Percentiles rank a stretch among this genome's conserved stretches.
Evolutionary conservation across 2,329 filamentous ascomycete species (phyloP).

Genomic region (Fusarium sp.): DNA sequence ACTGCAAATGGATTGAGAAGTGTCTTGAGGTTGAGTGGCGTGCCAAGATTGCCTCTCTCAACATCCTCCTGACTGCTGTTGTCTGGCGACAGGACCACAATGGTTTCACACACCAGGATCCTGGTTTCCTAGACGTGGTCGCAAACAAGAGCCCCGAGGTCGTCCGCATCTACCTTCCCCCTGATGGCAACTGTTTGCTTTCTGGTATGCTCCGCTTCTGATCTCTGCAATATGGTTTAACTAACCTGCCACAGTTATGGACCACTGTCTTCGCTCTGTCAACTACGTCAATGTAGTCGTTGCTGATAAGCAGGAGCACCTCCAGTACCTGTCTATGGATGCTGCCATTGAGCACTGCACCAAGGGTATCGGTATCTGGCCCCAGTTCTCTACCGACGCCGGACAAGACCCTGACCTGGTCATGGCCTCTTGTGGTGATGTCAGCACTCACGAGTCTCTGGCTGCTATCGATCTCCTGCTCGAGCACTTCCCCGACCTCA

Average conservation of each 20-base stretch:
- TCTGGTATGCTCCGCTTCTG: slow-evolving; percentile 54
- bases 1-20: slow-evolving; percentile 89
- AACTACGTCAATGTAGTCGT: slow-evolving; percentile 88
- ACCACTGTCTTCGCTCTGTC: slow-evolving; percentile 77
- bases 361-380: slow-evolving; percentile 83
- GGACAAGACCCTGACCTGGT: slow-evolving; percentile 77
- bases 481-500: slow-evolving; percentile 76
- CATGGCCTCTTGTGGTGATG: slow-evolving; percentile 81
- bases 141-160: slow-evolving; percentile 84
- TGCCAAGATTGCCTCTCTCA: slow-evolving; percentile 77
- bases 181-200: slow-evolving; percentile 81
- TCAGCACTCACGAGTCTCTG: slow-evolving; percentile 78
- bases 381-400: slow-evolving; percentile 77
- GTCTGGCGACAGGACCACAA: slow-evolving; percentile 89
- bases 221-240: neutral
- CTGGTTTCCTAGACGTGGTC: slow-evolving; percentile 82
- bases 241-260: slow-evolving; percentile 62
- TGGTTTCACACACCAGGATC: slow-evolving; percentile 84
- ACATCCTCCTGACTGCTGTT: slow-evolving; percentile 81
- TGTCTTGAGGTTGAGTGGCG: slow-evolving; percentile 84
- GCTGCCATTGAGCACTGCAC: slow-evolving; percentile 79
- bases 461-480: slow-evolving; percentile 80
- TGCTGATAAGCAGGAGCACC: slow-evolving; percentile 81
- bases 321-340: slow-evolving; percentile 80
- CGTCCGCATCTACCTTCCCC: slow-evolving; percentile 82